Evolutionary conservation across 2,329 filamentous ascomycete genomes (phyloP).

Genomic region (Fusarium graminum): DNA sequence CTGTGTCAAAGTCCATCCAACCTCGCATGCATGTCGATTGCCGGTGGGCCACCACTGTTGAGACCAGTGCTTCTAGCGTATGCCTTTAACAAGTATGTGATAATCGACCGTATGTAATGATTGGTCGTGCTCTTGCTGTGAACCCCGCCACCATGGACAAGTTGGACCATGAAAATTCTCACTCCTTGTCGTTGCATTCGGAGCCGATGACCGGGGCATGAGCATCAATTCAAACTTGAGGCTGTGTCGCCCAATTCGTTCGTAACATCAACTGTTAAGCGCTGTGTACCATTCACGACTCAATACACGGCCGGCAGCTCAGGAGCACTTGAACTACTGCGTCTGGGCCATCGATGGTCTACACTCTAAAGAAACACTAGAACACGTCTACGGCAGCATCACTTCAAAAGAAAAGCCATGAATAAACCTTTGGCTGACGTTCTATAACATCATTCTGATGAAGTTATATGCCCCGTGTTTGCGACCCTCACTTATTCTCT

Average conservation of each 20-base stretch:
- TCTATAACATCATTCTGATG: background rate
- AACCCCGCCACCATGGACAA: constrained; percentile 38
- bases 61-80: constrained; percentile 35
- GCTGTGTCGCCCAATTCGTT: constrained; percentile 23
- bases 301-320: constrained; percentile 16
- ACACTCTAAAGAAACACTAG: background rate
- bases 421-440: background rate
- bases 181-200: constrained; percentile 25
- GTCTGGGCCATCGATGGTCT: background rate
- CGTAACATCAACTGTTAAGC: constrained; percentile 40
- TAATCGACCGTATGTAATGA: constrained; percentile 30
- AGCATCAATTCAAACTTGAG: constrained; percentile 7
- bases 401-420: background rate
- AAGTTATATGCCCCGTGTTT: background rate
- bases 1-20: constrained; percentile 18
- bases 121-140: constrained; percentile 26
- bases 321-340: constrained; percentile 8
- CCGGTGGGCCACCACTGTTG: constrained; percentile 34
- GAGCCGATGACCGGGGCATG: constrained; percentile 45
- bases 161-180: constrained; percentile 40
- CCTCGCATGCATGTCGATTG: constrained; percentile 39
- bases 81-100: constrained; percentile 39
- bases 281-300: constrained; percentile 21
- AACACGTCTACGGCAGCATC: background rate
- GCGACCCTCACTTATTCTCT: constrained; percentile 1